These are phyloP conservation scores for Phytophthora macrochlamydospora DNA, from an alignment of 352 stramenopile genomes.

Conservation along the genomic window DNA sequence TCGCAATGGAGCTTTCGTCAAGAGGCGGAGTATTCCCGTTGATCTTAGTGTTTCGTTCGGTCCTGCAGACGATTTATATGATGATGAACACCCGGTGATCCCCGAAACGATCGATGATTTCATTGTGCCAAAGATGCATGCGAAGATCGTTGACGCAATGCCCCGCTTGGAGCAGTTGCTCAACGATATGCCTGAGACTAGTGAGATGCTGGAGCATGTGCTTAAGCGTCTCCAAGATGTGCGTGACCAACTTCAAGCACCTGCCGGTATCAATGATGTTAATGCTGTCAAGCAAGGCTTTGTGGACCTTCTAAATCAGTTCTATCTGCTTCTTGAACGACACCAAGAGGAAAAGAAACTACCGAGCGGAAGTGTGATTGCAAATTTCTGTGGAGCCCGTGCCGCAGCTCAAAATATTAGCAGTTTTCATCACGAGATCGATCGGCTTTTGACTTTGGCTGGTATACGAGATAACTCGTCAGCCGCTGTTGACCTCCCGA, in stretches of 20 bases:
- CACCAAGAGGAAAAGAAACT: slow-evolving; percentile 23
- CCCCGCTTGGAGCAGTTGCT: slow-evolving; percentile 11
- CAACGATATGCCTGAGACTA: slow-evolving; percentile 5
- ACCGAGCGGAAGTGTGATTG: slow-evolving; percentile 13
- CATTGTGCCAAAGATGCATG: slow-evolving; percentile 29
- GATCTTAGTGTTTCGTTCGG: slow-evolving; percentile 28
- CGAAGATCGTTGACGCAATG: slow-evolving; percentile 28
- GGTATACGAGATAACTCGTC: neutral
- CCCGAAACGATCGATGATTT: slow-evolving; percentile 28
- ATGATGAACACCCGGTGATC: slow-evolving; percentile 10
- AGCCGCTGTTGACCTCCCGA: slow-evolving; percentile 1
- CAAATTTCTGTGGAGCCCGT: slow-evolving; percentile 26
- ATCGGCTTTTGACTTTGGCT: neutral
- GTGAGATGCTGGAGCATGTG: slow-evolving; percentile 19
- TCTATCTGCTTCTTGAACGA: slow-evolving; percentile 23
- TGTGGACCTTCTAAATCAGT: slow-evolving; percentile 18
- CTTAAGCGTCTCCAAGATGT: slow-evolving; percentile 18
- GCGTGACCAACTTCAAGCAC: slow-evolving; percentile 13
- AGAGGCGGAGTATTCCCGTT: slow-evolving; percentile 14
- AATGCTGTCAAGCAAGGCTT: slow-evolving; percentile 23
- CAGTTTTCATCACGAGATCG: slow-evolving; percentile 26
- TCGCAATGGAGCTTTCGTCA: slow-evolving; percentile 4
- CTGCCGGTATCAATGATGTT: slow-evolving; percentile 13
- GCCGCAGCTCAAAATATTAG: slow-evolving; percentile 20
- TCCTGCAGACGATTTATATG: slow-evolving; percentile 17